A percentile compares a stretch with the other conserved stretches of the same genome.
phyloP scores from a whole-genome alignment of 2,329 filamentous ascomycete genomes.

The Aspergillus alliaceus region DNA sequence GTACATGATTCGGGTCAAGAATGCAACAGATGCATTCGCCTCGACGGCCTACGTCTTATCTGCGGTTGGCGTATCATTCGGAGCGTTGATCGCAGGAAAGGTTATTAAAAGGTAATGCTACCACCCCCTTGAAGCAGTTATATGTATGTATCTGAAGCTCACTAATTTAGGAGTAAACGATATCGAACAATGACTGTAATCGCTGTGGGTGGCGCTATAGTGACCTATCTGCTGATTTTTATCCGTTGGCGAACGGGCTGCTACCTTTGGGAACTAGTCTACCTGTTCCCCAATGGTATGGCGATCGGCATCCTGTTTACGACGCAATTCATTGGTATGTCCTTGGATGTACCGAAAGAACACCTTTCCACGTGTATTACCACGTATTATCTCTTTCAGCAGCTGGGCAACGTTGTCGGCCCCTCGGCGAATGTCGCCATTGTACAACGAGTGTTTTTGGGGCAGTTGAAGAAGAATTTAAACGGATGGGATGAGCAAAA shows the following conservation, averaged over 20 bases:
- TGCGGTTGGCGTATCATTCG: conserved; percentile 9
- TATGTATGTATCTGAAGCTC: not conserved
- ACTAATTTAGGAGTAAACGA: not conserved
- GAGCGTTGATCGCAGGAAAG: conserved; percentile 7
- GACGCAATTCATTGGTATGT: conserved; percentile 20
- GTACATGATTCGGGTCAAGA: conserved; percentile 19
- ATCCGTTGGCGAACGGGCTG: conserved; percentile 18
- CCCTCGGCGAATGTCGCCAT: conserved; percentile 12
- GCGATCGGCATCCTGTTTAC: conserved; percentile 16
- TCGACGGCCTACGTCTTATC: conserved; percentile 7
- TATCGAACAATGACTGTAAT: conserved; percentile 8
- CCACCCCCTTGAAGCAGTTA: not conserved
- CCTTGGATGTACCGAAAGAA: conserved; percentile 7
- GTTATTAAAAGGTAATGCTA: conserved; percentile 14
- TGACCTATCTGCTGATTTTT: conserved; percentile 13
- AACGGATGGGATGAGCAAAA: not conserved
- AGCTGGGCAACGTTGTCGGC: conserved; percentile 22
- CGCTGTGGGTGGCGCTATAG: not conserved
- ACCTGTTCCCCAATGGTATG: not conserved
- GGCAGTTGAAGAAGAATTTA: conserved; percentile 2
- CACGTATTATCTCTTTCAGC: conserved; percentile 22
- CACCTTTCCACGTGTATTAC: conserved; percentile 12
- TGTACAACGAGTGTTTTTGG: conserved; percentile 13
- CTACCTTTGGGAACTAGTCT: conserved; percentile 10
- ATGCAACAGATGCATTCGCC: conserved; percentile 13